A percentile compares a stretch with the other conserved stretches of the same genome.
phyloP scores from a whole-genome alignment of 192 early-diverging fungal species.

The Coemansia sp. region DNA sequence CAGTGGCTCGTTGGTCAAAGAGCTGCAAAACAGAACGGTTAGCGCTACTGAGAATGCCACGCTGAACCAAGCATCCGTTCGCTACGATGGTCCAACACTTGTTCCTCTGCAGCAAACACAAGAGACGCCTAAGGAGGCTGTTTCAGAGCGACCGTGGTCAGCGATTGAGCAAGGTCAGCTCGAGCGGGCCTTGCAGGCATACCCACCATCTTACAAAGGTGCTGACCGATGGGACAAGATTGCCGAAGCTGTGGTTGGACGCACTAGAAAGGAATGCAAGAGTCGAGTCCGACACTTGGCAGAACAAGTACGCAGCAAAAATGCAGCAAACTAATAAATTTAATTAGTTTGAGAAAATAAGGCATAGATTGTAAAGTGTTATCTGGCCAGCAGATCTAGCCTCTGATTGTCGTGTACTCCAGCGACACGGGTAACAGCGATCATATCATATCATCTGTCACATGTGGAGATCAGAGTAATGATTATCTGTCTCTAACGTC shows the following conservation, averaged over 20 bases:
- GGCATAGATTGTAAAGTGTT: too few relatives aligned
- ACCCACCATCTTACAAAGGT: conserved; percentile 60
- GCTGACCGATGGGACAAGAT: conserved; percentile 70
- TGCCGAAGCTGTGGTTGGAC: conserved; percentile 59
- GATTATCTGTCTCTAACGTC: too few relatives aligned
- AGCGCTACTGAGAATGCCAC: conserved; percentile 1
- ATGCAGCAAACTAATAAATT: neutral
- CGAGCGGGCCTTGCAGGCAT: conserved; percentile 61
- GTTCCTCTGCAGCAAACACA: neutral
- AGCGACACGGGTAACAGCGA: too few relatives aligned
- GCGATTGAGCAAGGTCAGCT: conserved; percentile 58
- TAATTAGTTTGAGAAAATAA: too few relatives aligned
- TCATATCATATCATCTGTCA: too few relatives aligned
- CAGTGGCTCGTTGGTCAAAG: conserved; percentile 40
- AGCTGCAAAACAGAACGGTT: conserved; percentile 42
- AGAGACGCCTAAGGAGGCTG: neutral
- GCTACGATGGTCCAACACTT: conserved; percentile 24
- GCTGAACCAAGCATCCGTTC: conserved; percentile 19
- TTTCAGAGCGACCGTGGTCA: conserved; percentile 54
- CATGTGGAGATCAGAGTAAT: too few relatives aligned
- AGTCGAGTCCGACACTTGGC: conserved; percentile 57
- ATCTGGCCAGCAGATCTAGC: too few relatives aligned
- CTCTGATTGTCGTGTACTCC: too few relatives aligned
- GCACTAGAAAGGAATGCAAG: conserved; percentile 68
- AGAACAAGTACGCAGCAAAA: conserved; percentile 26